Percentiles rank a stretch among this genome's conserved stretches.
Evolutionary conservation across 768 basidiomycete species (phyloP).

Genomic region (Mrakia hoshinonis): DNA sequence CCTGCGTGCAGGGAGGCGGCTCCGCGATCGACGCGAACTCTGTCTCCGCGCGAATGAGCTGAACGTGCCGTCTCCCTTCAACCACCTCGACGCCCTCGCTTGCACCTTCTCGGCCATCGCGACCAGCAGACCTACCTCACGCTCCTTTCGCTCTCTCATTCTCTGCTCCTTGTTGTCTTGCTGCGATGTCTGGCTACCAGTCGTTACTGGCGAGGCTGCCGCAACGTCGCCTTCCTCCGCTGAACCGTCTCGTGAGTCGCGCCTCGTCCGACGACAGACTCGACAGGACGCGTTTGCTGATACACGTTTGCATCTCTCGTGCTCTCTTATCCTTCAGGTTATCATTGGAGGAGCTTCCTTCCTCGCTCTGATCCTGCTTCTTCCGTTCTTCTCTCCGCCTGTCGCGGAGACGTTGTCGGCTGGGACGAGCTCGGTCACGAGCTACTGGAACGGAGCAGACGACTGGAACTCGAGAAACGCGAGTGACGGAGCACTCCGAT

Average conservation of each 20-base stretch:
- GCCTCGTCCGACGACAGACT: neutral
- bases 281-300: neutral
- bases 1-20: too few relatives aligned
- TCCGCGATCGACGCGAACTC: too few relatives aligned
- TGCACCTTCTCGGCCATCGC: too few relatives aligned
- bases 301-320: neutral
- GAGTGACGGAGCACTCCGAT: slow-evolving; percentile 26
- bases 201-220: neutral
- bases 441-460: neutral
- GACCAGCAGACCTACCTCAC: too few relatives aligned
- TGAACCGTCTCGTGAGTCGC: neutral
- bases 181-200: neutral
- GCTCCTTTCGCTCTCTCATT: too few relatives aligned
- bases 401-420: neutral
- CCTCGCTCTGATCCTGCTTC: neutral
- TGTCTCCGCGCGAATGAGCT: too few relatives aligned
- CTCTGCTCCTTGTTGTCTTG: too few relatives aligned
- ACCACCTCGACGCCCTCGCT: too few relatives aligned
- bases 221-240: neutral
- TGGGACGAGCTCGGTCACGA: slow-evolving; percentile 11
- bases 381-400: neutral
- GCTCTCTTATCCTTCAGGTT: neutral
- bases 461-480: slow-evolving; percentile 5
- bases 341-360: neutral
- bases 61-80: too few relatives aligned